Evolutionary conservation across 352 stramenopile species (phyloP), one percentile per base, ranked within the genome.

Genomic region (Phytophthora fragariae): DNA sequence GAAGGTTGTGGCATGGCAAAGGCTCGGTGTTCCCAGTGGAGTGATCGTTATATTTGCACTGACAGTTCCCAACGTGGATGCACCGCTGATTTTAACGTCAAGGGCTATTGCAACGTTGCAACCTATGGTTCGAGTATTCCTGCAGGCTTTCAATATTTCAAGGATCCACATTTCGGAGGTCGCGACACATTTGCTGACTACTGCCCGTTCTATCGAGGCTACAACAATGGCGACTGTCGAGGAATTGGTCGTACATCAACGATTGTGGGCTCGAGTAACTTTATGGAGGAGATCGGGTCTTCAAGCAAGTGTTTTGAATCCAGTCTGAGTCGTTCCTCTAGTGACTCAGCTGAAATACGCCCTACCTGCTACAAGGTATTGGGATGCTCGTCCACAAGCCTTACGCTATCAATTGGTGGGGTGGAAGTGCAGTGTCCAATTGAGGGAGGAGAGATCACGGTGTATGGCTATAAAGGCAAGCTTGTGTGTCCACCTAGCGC

Each of bases 111-210:
- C 71, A 92, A 94, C 62, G 72, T 93, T 3, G 84, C 78, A 0
- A 80, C 39, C 27, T 93, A 95, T 62, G 81, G 70, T 1, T 82
- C 80, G 19, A 92, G 84, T 44, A 92, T 96, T 47, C 86, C 88
- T 1, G 77, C 85, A 8, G 85, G 84, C 2, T 96, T 94, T 46
- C 88, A 95, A 75, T 96, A 96, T 64, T 96, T 96, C 55, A 62
- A 86, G 33, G 80, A 95, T 54, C 73, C 80, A 2, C 57, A 44
- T 11, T 79, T 92, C 17, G 86, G 86, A 1, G 88, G 88, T 1
- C 73, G 78, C 19, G 86, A 94, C 57, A 77, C 83, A 15, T 95
- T 84, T 49, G 79, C 85, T 0, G 90, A 96, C 73, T 95, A 93
- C 70, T 96, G 90, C 63, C 88, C 90, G 31, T 91, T 92, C 60